Evolutionary conservation across 345 rosid species (phyloP).

Genomic region (Orychophragmus violaceus): DNA sequence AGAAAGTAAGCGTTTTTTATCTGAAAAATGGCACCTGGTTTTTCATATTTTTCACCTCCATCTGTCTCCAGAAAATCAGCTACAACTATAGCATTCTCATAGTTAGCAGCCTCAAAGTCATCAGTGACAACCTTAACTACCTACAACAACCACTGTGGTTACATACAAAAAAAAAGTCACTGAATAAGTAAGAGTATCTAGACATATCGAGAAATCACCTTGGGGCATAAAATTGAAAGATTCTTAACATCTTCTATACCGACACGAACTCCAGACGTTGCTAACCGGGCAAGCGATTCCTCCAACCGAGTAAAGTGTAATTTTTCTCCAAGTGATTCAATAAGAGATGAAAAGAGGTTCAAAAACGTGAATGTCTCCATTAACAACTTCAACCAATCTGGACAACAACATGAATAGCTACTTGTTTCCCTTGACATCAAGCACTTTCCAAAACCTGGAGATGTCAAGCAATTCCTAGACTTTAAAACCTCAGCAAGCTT

Average conservation of each 20-base stretch:
- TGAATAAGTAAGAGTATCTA: background rate
- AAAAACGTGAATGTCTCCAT: slow-evolving; percentile 63
- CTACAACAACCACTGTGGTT: slow-evolving; percentile 38
- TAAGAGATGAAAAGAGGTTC: slow-evolving; percentile 48
- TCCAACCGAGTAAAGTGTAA: slow-evolving; percentile 36
- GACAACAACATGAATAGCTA: slow-evolving; percentile 50
- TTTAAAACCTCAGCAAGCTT: slow-evolving; percentile 63
- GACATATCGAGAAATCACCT: slow-evolving; percentile 39
- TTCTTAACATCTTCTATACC: slow-evolving; percentile 53
- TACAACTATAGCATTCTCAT: slow-evolving; percentile 43
- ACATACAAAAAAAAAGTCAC: slow-evolving; percentile 1
- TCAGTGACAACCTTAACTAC: slow-evolving; percentile 47
- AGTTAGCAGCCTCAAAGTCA: slow-evolving; percentile 30
- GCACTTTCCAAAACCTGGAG: slow-evolving; percentile 48
- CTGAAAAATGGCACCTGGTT: slow-evolving; percentile 34
- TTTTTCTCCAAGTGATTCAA: slow-evolving; percentile 36
- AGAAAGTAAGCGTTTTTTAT: background rate
- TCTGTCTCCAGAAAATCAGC: slow-evolving; percentile 36
- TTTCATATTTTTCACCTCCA: slow-evolving; percentile 22
- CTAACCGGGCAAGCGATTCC: slow-evolving; percentile 47
- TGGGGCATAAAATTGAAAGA: slow-evolving; percentile 65
- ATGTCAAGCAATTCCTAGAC: slow-evolving; percentile 53
- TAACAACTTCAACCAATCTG: slow-evolving; percentile 61
- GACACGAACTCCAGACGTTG: slow-evolving; percentile 41
- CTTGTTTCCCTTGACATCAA: slow-evolving; percentile 34